phyloP scores from a whole-genome alignment of 305 asterid species.

The Withania somnifera region DNA sequence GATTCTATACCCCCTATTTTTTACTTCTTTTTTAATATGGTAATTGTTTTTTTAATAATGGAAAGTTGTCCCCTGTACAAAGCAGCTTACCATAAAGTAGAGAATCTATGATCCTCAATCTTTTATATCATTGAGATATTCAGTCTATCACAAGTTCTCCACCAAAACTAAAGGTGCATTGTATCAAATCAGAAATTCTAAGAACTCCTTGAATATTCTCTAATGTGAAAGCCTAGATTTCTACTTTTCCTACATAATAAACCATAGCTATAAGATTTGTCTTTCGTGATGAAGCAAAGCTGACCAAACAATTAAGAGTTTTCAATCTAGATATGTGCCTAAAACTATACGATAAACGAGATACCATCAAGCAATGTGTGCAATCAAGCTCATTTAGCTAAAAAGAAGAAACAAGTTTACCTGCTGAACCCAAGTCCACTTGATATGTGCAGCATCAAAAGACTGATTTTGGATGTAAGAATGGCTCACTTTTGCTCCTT shows the following conservation, averaged over 20 bases:
- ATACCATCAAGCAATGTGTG: neutral
- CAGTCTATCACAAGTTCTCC: neutral
- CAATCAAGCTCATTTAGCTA: neutral
- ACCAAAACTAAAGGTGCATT: neutral
- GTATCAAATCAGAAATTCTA: neutral
- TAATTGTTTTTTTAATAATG: no score
- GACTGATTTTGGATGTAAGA: constrained; percentile 84
- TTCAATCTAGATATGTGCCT: neutral
- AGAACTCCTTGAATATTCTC: neutral
- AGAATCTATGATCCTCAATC: neutral
- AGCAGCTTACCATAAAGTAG: no score
- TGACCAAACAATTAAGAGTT: neutral
- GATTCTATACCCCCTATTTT: no score
- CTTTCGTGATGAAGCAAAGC: neutral
- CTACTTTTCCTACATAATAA: neutral
- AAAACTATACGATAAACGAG: neutral
- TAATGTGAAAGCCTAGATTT: neutral
- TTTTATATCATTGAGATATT: neutral
- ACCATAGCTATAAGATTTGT: neutral
- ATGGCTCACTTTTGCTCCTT: constrained; percentile 71
- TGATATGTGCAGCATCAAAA: constrained; percentile 67
- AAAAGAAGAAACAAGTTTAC: constrained; percentile 17
- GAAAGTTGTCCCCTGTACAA: no score
- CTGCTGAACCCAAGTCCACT: constrained; percentile 92
- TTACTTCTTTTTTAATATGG: no score